Percentiles rank a stretch among this genome's conserved stretches.
Conservation (phyloP, 192 early-diverging fungal species). For the Lunasporangiospora selenospora region DNA sequence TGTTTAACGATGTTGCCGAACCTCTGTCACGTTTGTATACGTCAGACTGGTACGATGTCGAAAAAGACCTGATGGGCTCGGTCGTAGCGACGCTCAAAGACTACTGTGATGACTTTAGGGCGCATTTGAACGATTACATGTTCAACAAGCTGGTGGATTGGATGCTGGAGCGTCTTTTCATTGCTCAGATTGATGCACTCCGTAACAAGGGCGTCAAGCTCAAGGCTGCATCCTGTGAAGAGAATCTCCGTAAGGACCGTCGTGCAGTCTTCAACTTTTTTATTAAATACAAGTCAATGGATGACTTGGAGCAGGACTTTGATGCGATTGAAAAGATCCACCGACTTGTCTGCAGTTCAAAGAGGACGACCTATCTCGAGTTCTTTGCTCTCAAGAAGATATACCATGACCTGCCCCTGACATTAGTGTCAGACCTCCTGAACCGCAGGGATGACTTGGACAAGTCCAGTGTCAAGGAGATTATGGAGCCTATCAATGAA, state of each 20-base stretch:
- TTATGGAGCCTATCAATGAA: conserved; percentile 81
- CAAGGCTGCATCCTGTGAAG: conserved; percentile 68
- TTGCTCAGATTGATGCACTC: conserved; percentile 87
- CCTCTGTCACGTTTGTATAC: conserved; percentile 81
- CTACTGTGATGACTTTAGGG: conserved; percentile 88
- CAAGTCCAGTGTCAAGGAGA: conserved; percentile 79
- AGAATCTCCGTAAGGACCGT: conserved; percentile 80
- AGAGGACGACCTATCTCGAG: conserved; percentile 88
- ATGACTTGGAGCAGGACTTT: conserved; percentile 80
- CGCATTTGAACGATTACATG: conserved; percentile 88
- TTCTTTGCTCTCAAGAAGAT: conserved; percentile 90
- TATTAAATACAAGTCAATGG: conserved; percentile 68
- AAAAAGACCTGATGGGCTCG: conserved; percentile 82
- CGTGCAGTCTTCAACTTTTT: conserved; percentile 81
- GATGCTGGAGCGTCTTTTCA: conserved; percentile 84
- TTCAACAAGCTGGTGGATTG: conserved; percentile 88
- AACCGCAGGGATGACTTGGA: conserved; percentile 92
- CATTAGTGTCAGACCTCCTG: conserved; percentile 91
- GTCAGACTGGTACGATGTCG: conserved; percentile 90
- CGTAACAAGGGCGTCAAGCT: conserved; percentile 79
- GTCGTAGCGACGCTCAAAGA: conserved; percentile 96
- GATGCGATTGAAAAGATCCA: conserved; percentile 86
- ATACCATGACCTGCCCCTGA: conserved; percentile 92
- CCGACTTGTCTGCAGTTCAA: conserved; percentile 78
- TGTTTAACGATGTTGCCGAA: conserved; percentile 81